Evolutionary conservation across 305 asterid genomes (phyloP), one percentile per base, ranked within the genome.

Genomic region (Euphrasia arctica): DNA sequence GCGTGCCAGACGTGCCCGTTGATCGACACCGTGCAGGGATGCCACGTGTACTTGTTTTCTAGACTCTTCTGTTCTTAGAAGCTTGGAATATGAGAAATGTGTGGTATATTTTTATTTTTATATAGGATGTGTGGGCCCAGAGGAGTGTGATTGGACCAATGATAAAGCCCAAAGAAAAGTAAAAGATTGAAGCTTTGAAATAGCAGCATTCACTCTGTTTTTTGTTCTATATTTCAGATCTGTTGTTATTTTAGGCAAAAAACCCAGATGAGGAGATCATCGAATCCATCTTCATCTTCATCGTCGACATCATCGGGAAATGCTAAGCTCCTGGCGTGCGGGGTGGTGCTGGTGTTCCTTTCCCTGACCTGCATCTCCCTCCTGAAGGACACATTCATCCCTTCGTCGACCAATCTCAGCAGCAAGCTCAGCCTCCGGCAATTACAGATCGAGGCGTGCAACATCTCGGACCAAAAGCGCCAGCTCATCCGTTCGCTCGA

Each of bases 1-100:
- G 98, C 95, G 3, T 92, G 97, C 36, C 98, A 92, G 79, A 85
- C 88, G 15, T 77, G 79, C 70, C 98, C 98, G 9, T 69, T 92
- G 81, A 85, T 92, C 36, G 98, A 92, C 52, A 82, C 83, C 0
- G 80, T 87, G 41, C 98, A 92, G 79, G 98, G 97, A 1, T 92
- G 98, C 63, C 98, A 92, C 74, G 81, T 81, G 36, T 92, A 90
- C 83, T 84, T 92, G 84, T 87, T 90, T 78, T 87, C 97, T 14
- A 84, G 95, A 72, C 72, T 90, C 10, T 92, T 90, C 66, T 84
- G 91, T 78, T 92, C 98, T 70, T 58, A 48, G 34, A 31, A 18
- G 39, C 6, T 14, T 18, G 57, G 4, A 51, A 11, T 45, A 51
- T 18, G 57, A 5, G 22, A 18, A 18, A 18, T 18, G 22, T 18